Evolutionary conservation across 2,329 filamentous ascomycete species (phyloP), one percentile per base, ranked within the genome.

Genomic region (Neonectria coccinea): DNA sequence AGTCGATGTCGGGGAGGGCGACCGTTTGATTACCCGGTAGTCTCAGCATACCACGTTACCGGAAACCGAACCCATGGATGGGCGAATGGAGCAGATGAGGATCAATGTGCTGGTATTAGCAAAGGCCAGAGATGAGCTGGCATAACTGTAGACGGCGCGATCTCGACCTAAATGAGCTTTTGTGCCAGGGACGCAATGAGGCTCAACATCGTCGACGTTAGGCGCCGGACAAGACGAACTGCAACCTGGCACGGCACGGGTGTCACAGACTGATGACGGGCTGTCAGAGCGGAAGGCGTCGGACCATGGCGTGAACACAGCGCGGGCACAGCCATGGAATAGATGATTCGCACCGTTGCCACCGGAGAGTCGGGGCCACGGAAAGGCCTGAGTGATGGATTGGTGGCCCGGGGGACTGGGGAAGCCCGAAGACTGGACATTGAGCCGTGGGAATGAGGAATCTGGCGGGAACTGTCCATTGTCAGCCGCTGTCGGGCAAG

Each of bases 401-500:
- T 50, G 29, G 33, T 50, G 45, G 52, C 31, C 51, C 55, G n/a
- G 39, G 39, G 29, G 25, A 44, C 57, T 51, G 57, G 60, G 67
- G 67, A 55, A 56, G 47, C 33, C 42, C 64, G 27, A 55, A 56
- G 47, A 41, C 42, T 66, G 27, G 56, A 69, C 48, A 61, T 67
- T 70, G 62, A 67, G 60, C 56, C 33, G 53, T 47, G 56, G 69
- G 58, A 55, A 68, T 65, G 56, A 68, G 58, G 57, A 67, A 67
- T 65, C 52, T 53, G 20, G 48, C 51, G 65, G 22, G 60, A 69
- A 65, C 47, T 14, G 27, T 56, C 55, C 27, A 45, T 36, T 56
- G 16, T 20, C 25, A 29, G 27, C 22, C 44, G 12, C 33, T 58
- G 56, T 58, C 56, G 27, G 22, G 29, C 50, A 56, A 55, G 54